Base-by-base conservation (phyloP, 2,329 filamentous ascomycete genomes). In the Cladobotryum mycophilum region DNA sequence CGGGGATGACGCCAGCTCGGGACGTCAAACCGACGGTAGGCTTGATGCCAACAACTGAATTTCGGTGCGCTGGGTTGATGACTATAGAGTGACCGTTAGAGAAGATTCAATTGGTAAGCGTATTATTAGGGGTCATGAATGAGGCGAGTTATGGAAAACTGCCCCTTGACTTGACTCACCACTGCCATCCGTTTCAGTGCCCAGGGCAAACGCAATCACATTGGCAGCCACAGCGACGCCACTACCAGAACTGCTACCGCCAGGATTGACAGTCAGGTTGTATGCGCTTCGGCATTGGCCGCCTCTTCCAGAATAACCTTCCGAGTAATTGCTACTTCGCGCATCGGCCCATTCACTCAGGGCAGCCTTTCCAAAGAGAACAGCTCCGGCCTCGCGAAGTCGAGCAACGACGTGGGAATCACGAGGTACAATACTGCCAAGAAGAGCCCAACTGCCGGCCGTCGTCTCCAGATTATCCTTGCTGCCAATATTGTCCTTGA, bases 321-420 rank as follows among this genome's bases (percentile, higher is more conserved):
- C 82, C 0, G 81, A 84, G 62, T 86, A 85, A 59, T 81, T 76
- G 58, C 75, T 84, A 55, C 74, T 79, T 35, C 85, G 75, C 82
- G 88, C 86, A 53, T 83, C 80, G 0, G 86, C 86, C 85, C 86
- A 90, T 63, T 91, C 86, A 55, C 78, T 84, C 48, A 90, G 66
- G 1, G 79, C 81, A 1, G 85, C 80, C 64, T 90, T 86, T 37
- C 86, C 86, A 47, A 91, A 70, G 5, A 91, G 70, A 0, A 89
- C 68, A 2, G 84, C 86, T 12, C 85, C 85, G 1, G 83, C 82
- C 38, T 79, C 69, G 4, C 85, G 78, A 35, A 89, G 73, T 53
- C 72, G 73, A 17, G 72, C 60, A 2, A 89, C 80, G 0, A 88
- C 81, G 56, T 75, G 68, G 1, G 86, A 81, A 63, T 90, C 86